Evolutionary conservation across 2,329 filamentous ascomycete genomes (phyloP), one percentile per base, ranked within the genome.

Genomic region (Aspergillus pseudotamarii): DNA sequence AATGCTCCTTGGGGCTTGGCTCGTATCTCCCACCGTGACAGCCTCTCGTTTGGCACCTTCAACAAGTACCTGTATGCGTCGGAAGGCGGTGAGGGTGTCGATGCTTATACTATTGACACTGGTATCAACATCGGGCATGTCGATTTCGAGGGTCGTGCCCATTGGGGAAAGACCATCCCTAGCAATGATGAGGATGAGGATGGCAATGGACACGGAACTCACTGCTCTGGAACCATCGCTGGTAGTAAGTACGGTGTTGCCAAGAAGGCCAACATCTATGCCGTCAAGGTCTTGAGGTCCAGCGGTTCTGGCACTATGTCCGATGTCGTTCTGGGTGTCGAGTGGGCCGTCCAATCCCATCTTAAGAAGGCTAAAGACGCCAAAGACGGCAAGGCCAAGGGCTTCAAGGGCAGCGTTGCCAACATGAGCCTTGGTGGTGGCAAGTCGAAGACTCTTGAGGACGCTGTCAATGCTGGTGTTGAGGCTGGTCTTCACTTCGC

Each of bases 371-470:
- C 90, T 72, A 87, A 90, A 80, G 84, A 83, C 66, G 92, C 92
- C 74, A 96, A 96, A 90, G 85, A 87, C 61, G 93, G 93, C 74
- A 93, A 96, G 85, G 89, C 89, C 82, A 91, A 98, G 91, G 91
- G 91, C 79, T 98, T 97, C 91, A 98, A 98, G 90, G 95, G 95
- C 78, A 97, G 93, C 69, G 91, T 94, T 76, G 95, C 96, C 84
- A 99, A 99, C 89, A 99, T 99, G 95, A 96, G 92, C 76, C 91
- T 99, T 63, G 95, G 95, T 76, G 95, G 95, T 84, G 95, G 95
- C 85, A 98, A 97, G 87, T 97, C 94, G 66, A 86, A 88, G 70
- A 90, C 93, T 75, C 89, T 99, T 61, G 95, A 99, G 78, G 87
- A 91, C 70, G 93, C 93, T 71, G 94, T 98, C 71, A 95, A 98